A percentile compares a stretch with the other conserved stretches of the same genome.
These are phyloP conservation scores for Earliella scabrosa DNA, from an alignment of 1,284 basidiomycete species.

Conservation along the genomic window DNA sequence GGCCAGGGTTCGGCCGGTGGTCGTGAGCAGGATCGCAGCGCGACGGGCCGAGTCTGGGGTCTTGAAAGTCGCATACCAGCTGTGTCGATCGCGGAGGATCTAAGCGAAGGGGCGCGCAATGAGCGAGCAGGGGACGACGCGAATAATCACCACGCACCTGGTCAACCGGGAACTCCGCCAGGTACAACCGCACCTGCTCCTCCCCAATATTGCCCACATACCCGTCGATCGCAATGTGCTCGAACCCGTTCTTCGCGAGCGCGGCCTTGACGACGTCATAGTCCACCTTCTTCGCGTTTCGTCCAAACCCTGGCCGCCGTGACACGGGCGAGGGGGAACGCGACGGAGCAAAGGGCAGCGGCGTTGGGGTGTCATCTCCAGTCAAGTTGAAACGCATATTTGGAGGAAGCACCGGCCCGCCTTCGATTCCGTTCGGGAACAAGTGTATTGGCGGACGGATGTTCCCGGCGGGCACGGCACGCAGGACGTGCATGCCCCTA, in stretches of 20 bases:
- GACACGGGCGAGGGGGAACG: slow-evolving; percentile 53
- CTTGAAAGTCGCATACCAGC: slow-evolving; percentile 74
- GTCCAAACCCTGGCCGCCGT: slow-evolving; percentile 40
- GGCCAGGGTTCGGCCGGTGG: slow-evolving; percentile 54
- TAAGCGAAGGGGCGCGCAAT: slow-evolving; percentile 29
- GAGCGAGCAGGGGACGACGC: not conserved
- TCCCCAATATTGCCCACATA: slow-evolving; percentile 57
- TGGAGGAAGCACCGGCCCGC: slow-evolving; percentile 18
- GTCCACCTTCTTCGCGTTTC: slow-evolving; percentile 38
- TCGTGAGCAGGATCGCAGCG: slow-evolving; percentile 59
- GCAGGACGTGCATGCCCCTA: slow-evolving; percentile 26
- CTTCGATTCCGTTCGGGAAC: slow-evolving; percentile 23
- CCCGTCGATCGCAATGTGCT: slow-evolving; percentile 65
- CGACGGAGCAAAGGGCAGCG: slow-evolving; percentile 35
- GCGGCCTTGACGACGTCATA: slow-evolving; percentile 55
- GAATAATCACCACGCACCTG: slow-evolving; percentile 50
- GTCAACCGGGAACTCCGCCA: slow-evolving; percentile 67
- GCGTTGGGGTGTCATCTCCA: slow-evolving; percentile 16
- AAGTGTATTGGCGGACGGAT: slow-evolving; percentile 26
- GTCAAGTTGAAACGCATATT: slow-evolving; percentile 19
- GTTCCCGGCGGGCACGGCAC: slow-evolving; percentile 14
- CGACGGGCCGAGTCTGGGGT: slow-evolving; percentile 62
- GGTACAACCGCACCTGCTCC: slow-evolving; percentile 63
- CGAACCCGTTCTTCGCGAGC: slow-evolving; percentile 63
- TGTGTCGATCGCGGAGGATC: slow-evolving; percentile 68